These are phyloP conservation scores for Glarea lozoyensis DNA, from an alignment of 495 filamentous ascomycete genomes.

Conservation along the genomic window DNA sequence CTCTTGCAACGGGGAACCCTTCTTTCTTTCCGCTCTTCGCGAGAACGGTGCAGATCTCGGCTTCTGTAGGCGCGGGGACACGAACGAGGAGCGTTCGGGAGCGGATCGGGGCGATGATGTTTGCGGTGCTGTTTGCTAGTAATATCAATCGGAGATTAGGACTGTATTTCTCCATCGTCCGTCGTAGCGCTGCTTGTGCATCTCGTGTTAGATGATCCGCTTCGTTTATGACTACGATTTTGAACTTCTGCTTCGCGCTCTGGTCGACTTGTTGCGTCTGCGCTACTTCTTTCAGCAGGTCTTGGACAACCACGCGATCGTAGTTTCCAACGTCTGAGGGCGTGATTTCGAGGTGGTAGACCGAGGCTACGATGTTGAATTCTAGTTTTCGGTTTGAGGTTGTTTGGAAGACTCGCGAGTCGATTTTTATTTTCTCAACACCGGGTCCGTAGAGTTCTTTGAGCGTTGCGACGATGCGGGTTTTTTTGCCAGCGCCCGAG, in stretches of 20 bases:
- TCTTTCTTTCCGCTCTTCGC: conserved; percentile 67
- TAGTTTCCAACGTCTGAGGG: conserved; percentile 96
- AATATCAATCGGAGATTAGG: conserved; percentile 88
- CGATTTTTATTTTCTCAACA: conserved; percentile 96
- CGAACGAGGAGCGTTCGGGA: conserved; percentile 82
- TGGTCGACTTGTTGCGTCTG: conserved; percentile 97
- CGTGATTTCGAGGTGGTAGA: conserved; percentile 97
- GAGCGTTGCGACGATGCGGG: conserved; percentile 85
- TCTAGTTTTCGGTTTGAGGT: conserved; percentile 93
- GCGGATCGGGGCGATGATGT: conserved; percentile 95
- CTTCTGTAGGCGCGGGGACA: conserved; percentile 80
- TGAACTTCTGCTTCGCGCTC: conserved; percentile 82
- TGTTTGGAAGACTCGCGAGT: conserved; percentile 91
- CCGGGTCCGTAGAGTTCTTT: conserved; percentile 88
- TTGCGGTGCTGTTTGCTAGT: conserved; percentile 87
- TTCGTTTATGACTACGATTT: conserved; percentile 98
- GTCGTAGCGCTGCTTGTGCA: conserved; percentile 87
- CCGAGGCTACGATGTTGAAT: conserved; percentile 93
- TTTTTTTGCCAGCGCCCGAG: conserved; percentile 95
- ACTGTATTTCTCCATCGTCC: conserved; percentile 99
- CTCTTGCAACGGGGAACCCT: conserved; percentile 59
- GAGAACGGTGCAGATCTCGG: conserved; percentile 73
- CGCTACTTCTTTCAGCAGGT: conserved; percentile 93
- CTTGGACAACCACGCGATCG: conserved; percentile 90
- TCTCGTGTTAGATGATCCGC: conserved; percentile 92